Conservation (phyloP, 2,329 filamentous ascomycete genomes). For the Aspergillus viridinutans region DNA sequence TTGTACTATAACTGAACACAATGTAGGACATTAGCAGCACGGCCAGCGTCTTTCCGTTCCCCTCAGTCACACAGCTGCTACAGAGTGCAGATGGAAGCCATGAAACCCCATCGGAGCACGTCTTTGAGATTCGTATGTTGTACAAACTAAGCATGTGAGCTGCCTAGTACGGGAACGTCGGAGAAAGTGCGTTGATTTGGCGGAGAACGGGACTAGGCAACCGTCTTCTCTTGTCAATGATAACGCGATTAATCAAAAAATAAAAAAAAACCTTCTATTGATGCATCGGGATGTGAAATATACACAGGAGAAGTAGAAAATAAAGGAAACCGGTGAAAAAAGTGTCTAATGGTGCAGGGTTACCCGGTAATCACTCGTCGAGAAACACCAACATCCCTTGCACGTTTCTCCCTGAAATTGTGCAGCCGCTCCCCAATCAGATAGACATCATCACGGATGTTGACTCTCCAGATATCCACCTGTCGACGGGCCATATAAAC, state of each 20-base stretch:
- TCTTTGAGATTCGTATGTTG: neutral
- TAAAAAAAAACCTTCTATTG: neutral
- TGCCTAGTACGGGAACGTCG: neutral
- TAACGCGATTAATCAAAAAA: neutral
- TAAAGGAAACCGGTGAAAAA: neutral
- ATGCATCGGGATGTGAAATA: neutral
- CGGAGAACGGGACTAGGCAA: neutral
- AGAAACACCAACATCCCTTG: conserved; percentile 36
- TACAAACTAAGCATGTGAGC: neutral
- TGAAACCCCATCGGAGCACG: too few relatives aligned
- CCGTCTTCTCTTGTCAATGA: neutral
- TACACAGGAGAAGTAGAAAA: neutral
- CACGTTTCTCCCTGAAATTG: conserved; percentile 71
- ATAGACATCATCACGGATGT: conserved; percentile 91
- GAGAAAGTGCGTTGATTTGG: neutral
- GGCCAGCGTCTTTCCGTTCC: too few relatives aligned
- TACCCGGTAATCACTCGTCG: conserved; percentile 35
- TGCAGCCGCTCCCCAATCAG: conserved; percentile 90
- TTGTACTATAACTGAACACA: too few relatives aligned
- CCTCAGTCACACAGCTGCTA: too few relatives aligned
- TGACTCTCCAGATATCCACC: conserved; percentile 70
- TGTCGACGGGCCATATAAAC: conserved; percentile 45
- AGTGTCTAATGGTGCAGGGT: conserved; percentile 6
- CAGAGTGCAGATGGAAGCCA: too few relatives aligned
- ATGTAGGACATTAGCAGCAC: too few relatives aligned